phyloP scores from a whole-genome alignment of 179 eudicot genomes.

The Silene coronaria region DNA sequence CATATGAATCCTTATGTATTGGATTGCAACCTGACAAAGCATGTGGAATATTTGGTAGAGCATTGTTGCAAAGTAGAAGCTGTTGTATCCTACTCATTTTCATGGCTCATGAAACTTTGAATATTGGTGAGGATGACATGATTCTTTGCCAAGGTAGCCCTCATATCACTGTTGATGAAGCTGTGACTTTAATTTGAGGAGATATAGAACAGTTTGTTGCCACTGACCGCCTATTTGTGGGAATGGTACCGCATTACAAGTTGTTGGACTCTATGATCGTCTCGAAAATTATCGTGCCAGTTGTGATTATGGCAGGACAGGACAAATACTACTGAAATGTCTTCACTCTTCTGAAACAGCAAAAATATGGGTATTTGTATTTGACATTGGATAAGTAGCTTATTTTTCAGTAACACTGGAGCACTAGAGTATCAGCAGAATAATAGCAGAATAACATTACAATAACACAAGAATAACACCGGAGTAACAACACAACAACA shows the following conservation, averaged over 20 bases:
- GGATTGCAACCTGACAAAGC: conserved; percentile 79
- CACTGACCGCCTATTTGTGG: conserved; percentile 39
- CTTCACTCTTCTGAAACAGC: conserved; percentile 47
- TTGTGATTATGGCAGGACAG: conserved; percentile 42
- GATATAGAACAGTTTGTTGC: conserved; percentile 38
- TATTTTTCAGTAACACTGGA: conserved; percentile 55
- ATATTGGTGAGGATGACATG: conserved; percentile 39
- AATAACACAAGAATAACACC: too few species aligned
- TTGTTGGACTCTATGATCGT: conserved; percentile 36
- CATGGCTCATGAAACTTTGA: conserved; percentile 42
- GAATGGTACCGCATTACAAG: conserved; percentile 30
- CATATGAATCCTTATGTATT: too few species aligned
- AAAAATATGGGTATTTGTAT: conserved; percentile 37
- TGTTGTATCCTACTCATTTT: conserved; percentile 12
- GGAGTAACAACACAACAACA: too few species aligned
- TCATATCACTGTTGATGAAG: conserved; percentile 36
- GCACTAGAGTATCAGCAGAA: too few species aligned
- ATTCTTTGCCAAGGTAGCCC: conserved; percentile 61
- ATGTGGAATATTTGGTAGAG: conserved; percentile 71
- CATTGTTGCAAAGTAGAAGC: conserved; percentile 46
- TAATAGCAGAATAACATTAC: too few species aligned
- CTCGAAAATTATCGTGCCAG: conserved; percentile 42
- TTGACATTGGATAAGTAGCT: conserved; percentile 32
- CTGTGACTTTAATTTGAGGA: conserved; percentile 14
- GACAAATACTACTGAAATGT: conserved; percentile 41